A percentile compares a stretch with the other conserved stretches of the same genome.
Conservation (phyloP, 331 rosid genomes). For the Quercus phellos region DNA sequence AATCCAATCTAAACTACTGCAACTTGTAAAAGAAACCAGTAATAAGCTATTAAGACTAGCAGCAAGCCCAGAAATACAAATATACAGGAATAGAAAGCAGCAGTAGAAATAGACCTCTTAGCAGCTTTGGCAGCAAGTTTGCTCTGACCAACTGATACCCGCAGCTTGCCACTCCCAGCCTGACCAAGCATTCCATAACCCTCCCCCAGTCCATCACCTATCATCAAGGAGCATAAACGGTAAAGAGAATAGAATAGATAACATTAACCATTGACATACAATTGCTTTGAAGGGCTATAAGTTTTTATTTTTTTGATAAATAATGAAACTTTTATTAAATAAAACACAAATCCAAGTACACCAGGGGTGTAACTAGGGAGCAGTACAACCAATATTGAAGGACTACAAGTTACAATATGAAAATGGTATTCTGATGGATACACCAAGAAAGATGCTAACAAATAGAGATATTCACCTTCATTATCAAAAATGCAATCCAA, state of each 20-base stretch:
- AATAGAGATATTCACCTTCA: background rate
- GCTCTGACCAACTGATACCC: slow-evolving; percentile 77
- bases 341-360: too few relatives aligned
- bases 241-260: background rate
- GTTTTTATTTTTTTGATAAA: background rate
- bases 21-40: slow-evolving; percentile 7
- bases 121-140: slow-evolving; percentile 90
- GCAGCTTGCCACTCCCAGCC: slow-evolving; percentile 98
- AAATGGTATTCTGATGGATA: background rate
- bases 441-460: background rate
- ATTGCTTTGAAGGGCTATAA: background rate
- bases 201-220: slow-evolving; percentile 95
- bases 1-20: background rate
- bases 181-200: slow-evolving; percentile 99
- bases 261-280: background rate
- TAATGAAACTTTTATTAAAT: too few relatives aligned
- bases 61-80: background rate
- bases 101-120: slow-evolving; percentile 51
- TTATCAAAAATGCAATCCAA: background rate
- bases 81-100: slow-evolving; percentile 2
- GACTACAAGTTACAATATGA: background rate
- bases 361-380: too few relatives aligned
- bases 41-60: background rate
- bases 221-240: slow-evolving; percentile 21
- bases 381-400: background rate